phyloP scores from a whole-genome alignment of 257 asterid species.

The Solanum boliviense region DNA sequence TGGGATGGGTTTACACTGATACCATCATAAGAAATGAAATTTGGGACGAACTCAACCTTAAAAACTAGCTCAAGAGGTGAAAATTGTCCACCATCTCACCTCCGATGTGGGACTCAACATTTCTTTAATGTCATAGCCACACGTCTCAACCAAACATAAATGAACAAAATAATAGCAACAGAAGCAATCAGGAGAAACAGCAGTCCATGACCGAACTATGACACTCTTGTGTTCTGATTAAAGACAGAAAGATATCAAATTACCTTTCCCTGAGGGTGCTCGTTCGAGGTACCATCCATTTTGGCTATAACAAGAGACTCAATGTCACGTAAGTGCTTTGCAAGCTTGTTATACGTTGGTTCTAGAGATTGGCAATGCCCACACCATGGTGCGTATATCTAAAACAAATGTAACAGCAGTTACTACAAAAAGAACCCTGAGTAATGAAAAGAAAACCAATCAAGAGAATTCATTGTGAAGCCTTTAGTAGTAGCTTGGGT shows the following conservation, averaged over 20 bases:
- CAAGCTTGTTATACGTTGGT: constrained; percentile 86
- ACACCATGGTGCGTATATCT: constrained; percentile 98
- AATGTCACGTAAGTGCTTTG: constrained; percentile 56
- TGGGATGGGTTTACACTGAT: neutral
- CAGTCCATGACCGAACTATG: neutral
- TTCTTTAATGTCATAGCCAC: neutral
- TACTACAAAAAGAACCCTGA: neutral
- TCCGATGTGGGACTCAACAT: neutral
- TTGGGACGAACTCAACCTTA: neutral
- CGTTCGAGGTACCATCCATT: constrained; percentile 94
- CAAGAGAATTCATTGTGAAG: neutral
- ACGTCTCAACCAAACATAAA: neutral
- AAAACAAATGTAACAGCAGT: neutral
- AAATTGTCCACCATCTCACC: neutral
- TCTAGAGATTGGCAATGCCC: constrained; percentile 92
- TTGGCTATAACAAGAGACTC: constrained; percentile 78
- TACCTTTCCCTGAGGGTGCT: constrained; percentile 79
- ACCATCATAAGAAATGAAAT: neutral
- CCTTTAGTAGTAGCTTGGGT: neutral
- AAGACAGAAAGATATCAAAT: constrained; percentile 3
- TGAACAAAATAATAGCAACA: neutral
- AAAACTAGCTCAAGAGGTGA: neutral
- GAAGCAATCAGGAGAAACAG: neutral
- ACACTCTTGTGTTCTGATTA: neutral
- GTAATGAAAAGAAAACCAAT: neutral